phyloP scores from a whole-genome alignment of 192 early-diverging fungal species.

The Linnemannia schmuckeri region DNA sequence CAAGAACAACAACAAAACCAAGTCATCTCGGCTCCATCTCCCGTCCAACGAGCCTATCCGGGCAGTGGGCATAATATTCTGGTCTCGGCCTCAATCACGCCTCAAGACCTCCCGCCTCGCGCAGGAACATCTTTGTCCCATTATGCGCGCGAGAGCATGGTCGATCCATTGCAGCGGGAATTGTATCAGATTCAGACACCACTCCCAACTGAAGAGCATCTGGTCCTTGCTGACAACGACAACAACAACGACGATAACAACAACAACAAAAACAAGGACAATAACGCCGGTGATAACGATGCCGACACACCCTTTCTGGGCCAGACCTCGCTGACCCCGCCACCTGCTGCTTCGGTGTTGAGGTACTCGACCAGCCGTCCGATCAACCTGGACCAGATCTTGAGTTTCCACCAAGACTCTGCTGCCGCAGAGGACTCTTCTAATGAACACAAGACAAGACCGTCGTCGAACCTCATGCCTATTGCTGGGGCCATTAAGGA shows the following conservation, averaged over 20 bases:
- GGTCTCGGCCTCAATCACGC: not conserved
- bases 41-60: not conserved
- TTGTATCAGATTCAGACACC: not conserved
- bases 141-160: constrained; percentile 22
- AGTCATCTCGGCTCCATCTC: not conserved
- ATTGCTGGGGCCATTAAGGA: constrained; percentile 15
- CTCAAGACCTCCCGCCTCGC: constrained; percentile 1
- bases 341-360: constrained; percentile 8
- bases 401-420: not conserved
- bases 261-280: too few relatives aligned
- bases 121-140: constrained; percentile 13
- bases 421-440: not conserved
- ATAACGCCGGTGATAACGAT: not conserved
- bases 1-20: not conserved
- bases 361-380: constrained; percentile 10
- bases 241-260: not conserved
- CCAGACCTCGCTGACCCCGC: constrained; percentile 10
- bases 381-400: not conserved
- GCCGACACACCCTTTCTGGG: not conserved
- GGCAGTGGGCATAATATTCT: constrained; percentile 2
- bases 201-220: not conserved
- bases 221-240: not conserved
- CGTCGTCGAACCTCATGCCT: constrained; percentile 5
- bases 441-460: not conserved
- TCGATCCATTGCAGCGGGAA: constrained; percentile 15